These are phyloP conservation scores for Trichoderma simmonsii DNA, from an alignment of 2,329 filamentous ascomycete genomes.

Conservation along the genomic window DNA sequence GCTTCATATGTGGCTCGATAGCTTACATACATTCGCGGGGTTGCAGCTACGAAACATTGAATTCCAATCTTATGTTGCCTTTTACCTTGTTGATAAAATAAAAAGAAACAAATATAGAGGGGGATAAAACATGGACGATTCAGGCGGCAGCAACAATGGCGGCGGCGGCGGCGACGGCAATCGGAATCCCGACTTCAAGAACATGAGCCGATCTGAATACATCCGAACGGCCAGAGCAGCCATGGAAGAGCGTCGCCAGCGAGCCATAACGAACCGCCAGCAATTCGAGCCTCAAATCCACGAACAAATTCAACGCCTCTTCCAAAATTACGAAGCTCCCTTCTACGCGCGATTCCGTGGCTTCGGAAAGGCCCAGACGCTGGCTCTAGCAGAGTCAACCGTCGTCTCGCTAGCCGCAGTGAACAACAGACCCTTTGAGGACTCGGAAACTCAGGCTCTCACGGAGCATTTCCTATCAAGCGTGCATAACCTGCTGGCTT, in stretches of 20 bases:
- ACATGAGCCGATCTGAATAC: constrained; percentile 23
- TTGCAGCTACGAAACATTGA: background rate
- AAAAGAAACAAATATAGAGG: background rate
- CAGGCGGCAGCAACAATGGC: constrained; percentile 13
- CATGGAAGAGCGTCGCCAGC: constrained; percentile 34
- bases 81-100: background rate
- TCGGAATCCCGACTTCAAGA: constrained; percentile 29
- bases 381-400: constrained; percentile 29
- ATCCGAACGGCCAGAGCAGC: constrained; percentile 28
- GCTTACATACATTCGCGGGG: constrained; percentile 2
- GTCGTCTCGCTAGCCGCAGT: constrained; percentile 30
- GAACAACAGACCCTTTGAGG: constrained; percentile 32
- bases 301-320: constrained; percentile 33
- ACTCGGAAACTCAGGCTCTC: constrained; percentile 37
- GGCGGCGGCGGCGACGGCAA: background rate
- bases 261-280: constrained; percentile 28
- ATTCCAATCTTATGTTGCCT: background rate
- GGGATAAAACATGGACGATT: constrained; percentile 22
- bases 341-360: constrained; percentile 33
- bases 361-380: constrained; percentile 27
- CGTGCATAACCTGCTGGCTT: constrained; percentile 32
- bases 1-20: background rate
- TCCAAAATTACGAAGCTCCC: constrained; percentile 33
- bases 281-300: constrained; percentile 31
- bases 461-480: constrained; percentile 33